phyloP scores from a whole-genome alignment of 78 protist species.

The Pigoraptor vietnamica region DNA sequence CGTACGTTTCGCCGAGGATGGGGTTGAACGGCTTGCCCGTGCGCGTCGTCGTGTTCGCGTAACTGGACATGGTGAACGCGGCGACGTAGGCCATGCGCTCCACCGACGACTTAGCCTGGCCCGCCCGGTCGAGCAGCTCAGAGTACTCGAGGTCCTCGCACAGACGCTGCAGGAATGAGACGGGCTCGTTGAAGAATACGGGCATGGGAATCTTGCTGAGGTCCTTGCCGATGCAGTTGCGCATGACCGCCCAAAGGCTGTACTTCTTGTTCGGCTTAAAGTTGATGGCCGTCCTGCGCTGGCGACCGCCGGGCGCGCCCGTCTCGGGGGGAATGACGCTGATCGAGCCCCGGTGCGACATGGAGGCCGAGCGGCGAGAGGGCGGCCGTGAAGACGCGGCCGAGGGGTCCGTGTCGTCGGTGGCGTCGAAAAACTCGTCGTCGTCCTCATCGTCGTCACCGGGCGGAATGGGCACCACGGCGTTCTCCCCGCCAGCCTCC shows the following conservation, averaged over 20 bases:
- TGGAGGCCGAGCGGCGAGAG: neutral
- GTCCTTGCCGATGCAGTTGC: slow-evolving; percentile 40
- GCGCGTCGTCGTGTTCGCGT: slow-evolving; percentile 13
- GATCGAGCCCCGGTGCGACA: neutral
- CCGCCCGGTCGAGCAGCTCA: slow-evolving; percentile 16
- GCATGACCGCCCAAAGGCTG: slow-evolving; percentile 27
- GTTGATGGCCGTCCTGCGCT: neutral
- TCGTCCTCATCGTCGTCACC: neutral
- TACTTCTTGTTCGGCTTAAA: neutral
- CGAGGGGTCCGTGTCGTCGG: neutral
- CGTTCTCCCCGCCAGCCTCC: neutral
- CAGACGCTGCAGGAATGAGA: slow-evolving; percentile 14
- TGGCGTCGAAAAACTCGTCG: slow-evolving; percentile 13
- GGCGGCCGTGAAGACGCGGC: neutral
- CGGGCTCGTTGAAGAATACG: slow-evolving; percentile 23
- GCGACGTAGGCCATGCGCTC: slow-evolving; percentile 27
- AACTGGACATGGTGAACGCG: slow-evolving; percentile 15
- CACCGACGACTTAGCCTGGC: neutral
- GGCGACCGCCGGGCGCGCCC: neutral
- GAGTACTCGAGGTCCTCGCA: slow-evolving; percentile 35
- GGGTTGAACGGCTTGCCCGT: slow-evolving; percentile 48
- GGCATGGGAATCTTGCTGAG: slow-evolving; percentile 35
- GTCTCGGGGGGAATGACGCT: neutral
- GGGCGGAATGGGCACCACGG: too few species aligned
- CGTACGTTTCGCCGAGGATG: slow-evolving; percentile 36